phyloP scores from a whole-genome alignment of 2,329 filamentous ascomycete species.

The Colletotrichum sidae region DNA sequence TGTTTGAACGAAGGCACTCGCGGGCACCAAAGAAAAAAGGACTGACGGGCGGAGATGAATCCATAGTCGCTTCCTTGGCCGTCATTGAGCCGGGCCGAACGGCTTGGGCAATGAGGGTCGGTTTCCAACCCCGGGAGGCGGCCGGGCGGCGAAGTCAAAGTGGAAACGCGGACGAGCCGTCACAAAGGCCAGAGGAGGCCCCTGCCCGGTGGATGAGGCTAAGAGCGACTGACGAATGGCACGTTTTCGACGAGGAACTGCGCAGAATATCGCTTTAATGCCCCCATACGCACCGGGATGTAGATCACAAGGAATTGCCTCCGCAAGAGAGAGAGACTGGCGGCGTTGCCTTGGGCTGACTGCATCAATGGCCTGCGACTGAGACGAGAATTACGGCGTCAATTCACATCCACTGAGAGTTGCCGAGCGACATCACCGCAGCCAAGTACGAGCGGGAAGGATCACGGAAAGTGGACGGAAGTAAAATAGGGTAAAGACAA shows the following conservation, averaged over 20 bases:
- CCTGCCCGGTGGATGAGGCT: neutral
- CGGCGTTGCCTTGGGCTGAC: conserved; percentile 20
- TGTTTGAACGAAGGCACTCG: neutral
- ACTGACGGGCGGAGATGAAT: neutral
- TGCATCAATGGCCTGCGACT: conserved; percentile 26
- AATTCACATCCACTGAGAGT: conserved; percentile 1
- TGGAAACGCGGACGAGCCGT: conserved; percentile 3
- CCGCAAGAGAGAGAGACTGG: conserved; percentile 13
- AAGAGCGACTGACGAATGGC: conserved; percentile 4
- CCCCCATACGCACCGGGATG: no score
- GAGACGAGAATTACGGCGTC: conserved; percentile 7
- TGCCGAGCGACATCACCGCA: conserved; percentile 10
- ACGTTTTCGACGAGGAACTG: neutral
- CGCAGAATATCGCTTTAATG: neutral
- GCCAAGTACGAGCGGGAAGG: conserved; percentile 9
- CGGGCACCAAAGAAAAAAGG: neutral
- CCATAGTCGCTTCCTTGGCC: conserved; percentile 20
- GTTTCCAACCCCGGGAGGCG: conserved; percentile 4
- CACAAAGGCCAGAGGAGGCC: conserved; percentile 30
- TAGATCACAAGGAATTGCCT: conserved; percentile 3
- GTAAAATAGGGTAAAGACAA: no score
- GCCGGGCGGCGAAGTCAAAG: conserved; percentile 3
- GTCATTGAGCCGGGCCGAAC: conserved; percentile 25
- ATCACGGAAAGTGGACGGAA: conserved; percentile 21
- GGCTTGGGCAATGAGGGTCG: neutral